These are phyloP conservation scores for Tulasnella sp. DNA, from an alignment of 768 basidiomycete species.

Conservation along the genomic window DNA sequence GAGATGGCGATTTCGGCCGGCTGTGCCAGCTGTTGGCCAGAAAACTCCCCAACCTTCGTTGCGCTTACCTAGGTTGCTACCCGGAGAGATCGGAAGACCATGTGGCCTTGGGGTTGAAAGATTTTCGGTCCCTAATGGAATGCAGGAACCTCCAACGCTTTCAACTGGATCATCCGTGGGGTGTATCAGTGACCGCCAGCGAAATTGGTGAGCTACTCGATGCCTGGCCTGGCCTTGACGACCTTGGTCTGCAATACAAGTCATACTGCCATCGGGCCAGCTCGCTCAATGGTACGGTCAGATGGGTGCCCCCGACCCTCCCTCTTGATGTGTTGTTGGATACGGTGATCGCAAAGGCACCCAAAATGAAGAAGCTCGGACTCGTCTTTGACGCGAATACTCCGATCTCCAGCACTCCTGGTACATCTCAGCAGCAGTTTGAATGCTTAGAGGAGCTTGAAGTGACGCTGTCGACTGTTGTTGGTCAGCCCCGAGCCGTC, in stretches of 20 bases:
- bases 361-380: background rate
- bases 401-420: background rate
- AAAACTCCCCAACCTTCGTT: background rate
- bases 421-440: background rate
- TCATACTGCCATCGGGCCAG: background rate
- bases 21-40: background rate
- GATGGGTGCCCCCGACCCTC: background rate
- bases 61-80: background rate
- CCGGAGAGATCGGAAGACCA: background rate
- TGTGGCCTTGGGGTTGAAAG: background rate
- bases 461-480: background rate
- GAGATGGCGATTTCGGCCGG: background rate
- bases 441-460: background rate
- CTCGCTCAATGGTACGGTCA: background rate
- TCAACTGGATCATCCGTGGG: background rate
- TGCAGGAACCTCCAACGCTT: background rate
- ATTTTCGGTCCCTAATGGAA: background rate
- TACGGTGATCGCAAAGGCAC: background rate
- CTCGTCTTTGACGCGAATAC: background rate
- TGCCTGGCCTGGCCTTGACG: background rate
- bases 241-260: background rate
- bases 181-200: background rate
- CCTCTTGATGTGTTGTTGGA: background rate
- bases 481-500: background rate
- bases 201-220: background rate